These are phyloP conservation scores for Scheffersomyces insectosa DNA, from an alignment of 1,139 yeast genomes.

Conservation along the genomic window DNA sequence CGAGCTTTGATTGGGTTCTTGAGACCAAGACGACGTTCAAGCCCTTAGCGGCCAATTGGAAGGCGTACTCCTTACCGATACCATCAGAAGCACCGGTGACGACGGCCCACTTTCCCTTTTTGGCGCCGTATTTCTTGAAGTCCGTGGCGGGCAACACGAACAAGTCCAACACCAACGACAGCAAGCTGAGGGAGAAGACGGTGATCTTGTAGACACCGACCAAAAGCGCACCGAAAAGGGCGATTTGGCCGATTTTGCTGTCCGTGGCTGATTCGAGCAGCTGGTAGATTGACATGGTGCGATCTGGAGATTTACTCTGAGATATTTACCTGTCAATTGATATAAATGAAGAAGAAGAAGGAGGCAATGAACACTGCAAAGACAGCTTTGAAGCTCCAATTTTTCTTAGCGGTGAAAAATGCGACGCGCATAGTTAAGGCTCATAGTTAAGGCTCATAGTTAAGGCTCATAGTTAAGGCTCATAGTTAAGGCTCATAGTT, in stretches of 20 bases:
- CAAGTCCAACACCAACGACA: slow-evolving; percentile 53
- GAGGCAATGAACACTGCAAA: too few relatives aligned
- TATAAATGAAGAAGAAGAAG: too few relatives aligned
- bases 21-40: slow-evolving; percentile 82
- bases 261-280: slow-evolving; percentile 17
- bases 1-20: slow-evolving; percentile 78
- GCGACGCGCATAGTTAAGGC: too few relatives aligned
- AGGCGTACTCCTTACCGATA: slow-evolving; percentile 88
- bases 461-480: too few relatives aligned
- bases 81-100: slow-evolving; percentile 98
- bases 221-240: slow-evolving; percentile 37
- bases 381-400: too few relatives aligned
- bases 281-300: slow-evolving; percentile 15
- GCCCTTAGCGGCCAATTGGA: slow-evolving; percentile 82
- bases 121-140: slow-evolving; percentile 69
- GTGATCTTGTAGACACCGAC: slow-evolving; percentile 56
- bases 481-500: too few relatives aligned
- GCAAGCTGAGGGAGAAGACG: slow-evolving; percentile 36
- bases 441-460: too few relatives aligned
- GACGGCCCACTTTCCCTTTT: slow-evolving; percentile 75
- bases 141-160: slow-evolving; percentile 65
- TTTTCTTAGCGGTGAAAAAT: too few relatives aligned
- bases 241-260: slow-evolving; percentile 20
- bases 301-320: background rate
- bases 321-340: too few relatives aligned